A percentile compares a stretch with the other conserved stretches of the same genome.
These are phyloP conservation scores for Apiospora arundinis DNA, from an alignment of 2,329 filamentous ascomycete species.

Conservation along the genomic window DNA sequence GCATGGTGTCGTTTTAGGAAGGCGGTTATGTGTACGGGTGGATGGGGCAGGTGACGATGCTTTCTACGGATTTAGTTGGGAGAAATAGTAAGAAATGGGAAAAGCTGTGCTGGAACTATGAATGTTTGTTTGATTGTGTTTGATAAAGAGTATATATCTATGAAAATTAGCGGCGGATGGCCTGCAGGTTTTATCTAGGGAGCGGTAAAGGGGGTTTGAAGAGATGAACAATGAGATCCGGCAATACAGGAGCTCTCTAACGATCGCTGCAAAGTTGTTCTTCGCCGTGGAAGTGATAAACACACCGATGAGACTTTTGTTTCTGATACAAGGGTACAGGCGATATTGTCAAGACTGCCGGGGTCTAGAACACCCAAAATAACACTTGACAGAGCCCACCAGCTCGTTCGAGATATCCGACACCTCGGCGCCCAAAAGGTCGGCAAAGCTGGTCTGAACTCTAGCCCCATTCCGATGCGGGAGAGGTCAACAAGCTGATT, in stretches of 20 bases:
- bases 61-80: background rate
- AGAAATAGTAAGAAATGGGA: background rate
- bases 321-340: background rate
- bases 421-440: too few species aligned
- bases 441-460: background rate
- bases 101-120: background rate
- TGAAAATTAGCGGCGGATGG: too few species aligned
- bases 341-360: background rate
- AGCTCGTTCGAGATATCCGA: background rate
- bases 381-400: background rate
- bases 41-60: background rate
- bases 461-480: background rate
- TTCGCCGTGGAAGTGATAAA: background rate
- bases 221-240: background rate
- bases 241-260: background rate
- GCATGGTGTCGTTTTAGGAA: conserved; percentile 16
- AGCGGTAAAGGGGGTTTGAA: background rate
- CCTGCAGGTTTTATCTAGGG: background rate
- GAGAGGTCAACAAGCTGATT: background rate
- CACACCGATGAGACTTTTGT: background rate
- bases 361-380: background rate
- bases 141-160: too few species aligned
- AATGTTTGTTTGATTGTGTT: too few species aligned
- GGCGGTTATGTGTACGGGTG: background rate
- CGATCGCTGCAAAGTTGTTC: background rate